A percentile compares a stretch with the other conserved stretches of the same genome.
phyloP scores from a whole-genome alignment of 192 early-diverging fungal species.

The Entophlyctis luteolus region DNA sequence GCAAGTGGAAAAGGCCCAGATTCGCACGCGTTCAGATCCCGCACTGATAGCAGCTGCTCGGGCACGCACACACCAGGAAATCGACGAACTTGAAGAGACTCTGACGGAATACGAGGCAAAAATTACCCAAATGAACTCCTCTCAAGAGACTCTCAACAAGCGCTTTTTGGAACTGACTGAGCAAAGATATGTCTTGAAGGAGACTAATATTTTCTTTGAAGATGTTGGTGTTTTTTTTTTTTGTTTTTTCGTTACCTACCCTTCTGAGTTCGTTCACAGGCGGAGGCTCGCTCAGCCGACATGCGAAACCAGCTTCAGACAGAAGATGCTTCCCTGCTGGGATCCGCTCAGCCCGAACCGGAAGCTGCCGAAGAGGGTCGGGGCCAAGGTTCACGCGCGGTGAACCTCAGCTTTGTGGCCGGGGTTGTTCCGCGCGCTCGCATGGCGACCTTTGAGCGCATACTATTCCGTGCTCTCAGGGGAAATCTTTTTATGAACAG shows the following conservation, averaged over 20 bases:
- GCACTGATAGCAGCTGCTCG: conserved; percentile 35
- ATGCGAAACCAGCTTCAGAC: conserved; percentile 18
- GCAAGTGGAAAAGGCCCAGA: conserved; percentile 75
- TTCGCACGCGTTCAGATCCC: conserved; percentile 49
- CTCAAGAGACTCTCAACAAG: conserved; percentile 83
- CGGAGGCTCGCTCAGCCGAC: conserved; percentile 41
- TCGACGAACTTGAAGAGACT: conserved; percentile 86
- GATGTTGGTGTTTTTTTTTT: conserved; percentile 44
- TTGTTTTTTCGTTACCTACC: neutral
- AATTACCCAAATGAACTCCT: conserved; percentile 79
- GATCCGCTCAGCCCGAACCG: conserved; percentile 4
- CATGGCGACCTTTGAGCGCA: conserved; percentile 86
- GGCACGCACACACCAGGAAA: conserved; percentile 78
- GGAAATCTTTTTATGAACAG: conserved; percentile 96
- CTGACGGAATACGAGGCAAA: conserved; percentile 78
- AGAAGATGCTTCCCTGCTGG: conserved; percentile 33
- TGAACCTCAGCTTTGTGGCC: conserved; percentile 76
- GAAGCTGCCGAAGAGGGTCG: conserved; percentile 25
- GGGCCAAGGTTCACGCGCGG: neutral
- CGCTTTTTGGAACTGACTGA: conserved; percentile 86
- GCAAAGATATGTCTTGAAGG: conserved; percentile 80
- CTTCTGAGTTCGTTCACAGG: conserved; percentile 25
- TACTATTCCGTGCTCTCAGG: conserved; percentile 94
- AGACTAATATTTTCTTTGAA: conserved; percentile 79
- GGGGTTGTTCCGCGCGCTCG: conserved; percentile 85